These are phyloP conservation scores for Verticillium tricorpus DNA, from an alignment of 2,329 filamentous ascomycete genomes.

Conservation along the genomic window DNA sequence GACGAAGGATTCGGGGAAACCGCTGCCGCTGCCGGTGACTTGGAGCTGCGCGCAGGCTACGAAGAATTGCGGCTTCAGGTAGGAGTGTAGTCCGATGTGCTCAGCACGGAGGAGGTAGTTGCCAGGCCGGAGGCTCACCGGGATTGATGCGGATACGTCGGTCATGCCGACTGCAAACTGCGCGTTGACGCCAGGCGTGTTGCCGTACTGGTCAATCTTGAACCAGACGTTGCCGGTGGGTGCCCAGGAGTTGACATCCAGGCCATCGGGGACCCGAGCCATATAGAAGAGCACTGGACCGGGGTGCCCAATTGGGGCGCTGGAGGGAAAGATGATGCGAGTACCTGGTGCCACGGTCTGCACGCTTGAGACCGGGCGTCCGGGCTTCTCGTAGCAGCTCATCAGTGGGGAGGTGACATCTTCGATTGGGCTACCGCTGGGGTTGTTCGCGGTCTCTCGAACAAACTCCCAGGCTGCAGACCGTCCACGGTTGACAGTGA, in stretches of 20 bases:
- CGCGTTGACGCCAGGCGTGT: not conserved
- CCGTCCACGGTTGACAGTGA: not conserved
- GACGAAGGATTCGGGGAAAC: slow-evolving; percentile 27
- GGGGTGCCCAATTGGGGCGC: slow-evolving; percentile 34
- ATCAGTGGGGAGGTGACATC: slow-evolving; percentile 22
- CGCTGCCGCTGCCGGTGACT: slow-evolving; percentile 33
- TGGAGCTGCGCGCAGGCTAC: slow-evolving; percentile 23
- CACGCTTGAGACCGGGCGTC: slow-evolving; percentile 2
- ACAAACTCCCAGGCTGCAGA: slow-evolving; percentile 18
- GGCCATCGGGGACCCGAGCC: slow-evolving; percentile 28
- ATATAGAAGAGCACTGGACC: slow-evolving; percentile 35
- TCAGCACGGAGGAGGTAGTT: slow-evolving; percentile 37
- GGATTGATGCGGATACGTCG: not conserved
- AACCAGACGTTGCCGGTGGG: slow-evolving; percentile 32
- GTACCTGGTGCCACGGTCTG: slow-evolving; percentile 1
- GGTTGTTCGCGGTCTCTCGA: slow-evolving; percentile 27
- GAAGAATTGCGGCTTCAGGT: slow-evolving; percentile 41
- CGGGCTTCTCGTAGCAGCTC: slow-evolving; percentile 21
- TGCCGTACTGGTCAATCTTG: slow-evolving; percentile 37
- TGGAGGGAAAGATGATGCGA: slow-evolving; percentile 26
- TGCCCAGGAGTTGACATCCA: slow-evolving; percentile 27
- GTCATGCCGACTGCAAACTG: not conserved
- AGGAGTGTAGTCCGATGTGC: slow-evolving; percentile 37
- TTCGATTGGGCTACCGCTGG: slow-evolving; percentile 21
- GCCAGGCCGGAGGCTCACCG: slow-evolving; percentile 15